Base-by-base conservation (phyloP, 148 eudicot species). In the Cornus kousa region DNA sequence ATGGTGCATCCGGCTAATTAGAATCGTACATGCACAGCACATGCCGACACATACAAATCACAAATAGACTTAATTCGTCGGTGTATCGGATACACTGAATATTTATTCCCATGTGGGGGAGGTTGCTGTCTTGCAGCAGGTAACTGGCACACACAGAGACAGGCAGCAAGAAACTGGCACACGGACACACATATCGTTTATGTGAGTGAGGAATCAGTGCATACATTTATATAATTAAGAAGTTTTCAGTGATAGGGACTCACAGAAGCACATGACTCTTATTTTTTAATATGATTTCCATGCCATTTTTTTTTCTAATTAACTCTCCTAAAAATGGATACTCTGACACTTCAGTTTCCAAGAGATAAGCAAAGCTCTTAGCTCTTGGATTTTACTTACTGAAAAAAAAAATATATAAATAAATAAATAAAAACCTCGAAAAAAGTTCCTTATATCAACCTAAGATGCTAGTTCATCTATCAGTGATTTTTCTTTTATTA, bases 141-240 rank as follows among this genome's bases (percentile, higher is more conserved):
- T 23, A 6, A 40, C 22, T 33, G 22, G 8, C 66, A 2, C 66
- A 17, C 23, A n/a, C n/a, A n/a, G n/a, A n/a, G n/a, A n/a, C n/a
- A n/a, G n/a, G n/a, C n/a, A n/a, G 53, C 37, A 75, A 23, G 57
- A 39, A 6, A 40, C 22, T 33, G 22, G 8, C 66, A 2, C 66
- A 17, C 23, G 2, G 24, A 62, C 23, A 62, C 7, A 62, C 8
- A 17, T 19, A 62, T n/a, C 20, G 2, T 68, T 76, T 65, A 76
- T 76, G 79, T 76, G 79, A 32, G 79, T 19, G 20, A 48, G 79
- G 79, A 76, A 68, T 77, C 72, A 19, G 39, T 31, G 20, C 64
- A 50, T 48, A 60, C 9, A 66, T 3, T 1, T 28, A 43, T 32
- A 9, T 40, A 67, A 62, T 19, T 46, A 67, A 24, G 2, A 67